Conservation (phyloP, 768 basidiomycete genomes). For the Phlegmacium glaucopus region DNA sequence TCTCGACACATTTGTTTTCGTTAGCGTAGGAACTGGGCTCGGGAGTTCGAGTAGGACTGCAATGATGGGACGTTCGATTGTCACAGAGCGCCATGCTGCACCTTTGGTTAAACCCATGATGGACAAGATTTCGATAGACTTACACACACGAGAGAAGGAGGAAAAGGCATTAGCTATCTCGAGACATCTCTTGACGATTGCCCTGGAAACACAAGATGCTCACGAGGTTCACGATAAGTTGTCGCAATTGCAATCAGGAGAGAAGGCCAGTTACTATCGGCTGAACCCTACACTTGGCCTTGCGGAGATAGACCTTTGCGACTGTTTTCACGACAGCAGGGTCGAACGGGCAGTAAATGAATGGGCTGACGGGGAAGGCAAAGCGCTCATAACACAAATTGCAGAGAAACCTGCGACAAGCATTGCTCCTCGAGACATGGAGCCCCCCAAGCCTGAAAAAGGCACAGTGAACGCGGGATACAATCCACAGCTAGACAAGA, state of each 20-base stretch:
- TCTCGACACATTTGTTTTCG: not conserved
- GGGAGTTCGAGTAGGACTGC: too few species aligned
- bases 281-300: slow-evolving; percentile 16
- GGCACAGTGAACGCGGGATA: slow-evolving; percentile 19
- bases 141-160: too few species aligned
- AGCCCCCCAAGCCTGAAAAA: slow-evolving; percentile 17
- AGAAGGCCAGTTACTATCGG: slow-evolving; percentile 4
- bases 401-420: not conserved
- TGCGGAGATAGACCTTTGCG: slow-evolving; percentile 12
- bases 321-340: slow-evolving; percentile 8
- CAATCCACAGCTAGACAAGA: slow-evolving; percentile 22
- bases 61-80: too few species aligned
- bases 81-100: not conserved
- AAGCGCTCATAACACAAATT: not conserved
- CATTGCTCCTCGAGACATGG: slow-evolving; percentile 5
- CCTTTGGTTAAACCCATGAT: not conserved
- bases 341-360: slow-evolving; percentile 8
- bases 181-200: too few species aligned
- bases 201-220: too few species aligned
- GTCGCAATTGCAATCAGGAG: too few species aligned
- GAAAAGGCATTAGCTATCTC: too few species aligned
- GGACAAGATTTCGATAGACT: too few species aligned
- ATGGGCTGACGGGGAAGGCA: slow-evolving; percentile 10
- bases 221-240: too few species aligned
- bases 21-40: too few species aligned